Conservation (phyloP, 345 rosid genomes). For the Garcia nutans region DNA sequence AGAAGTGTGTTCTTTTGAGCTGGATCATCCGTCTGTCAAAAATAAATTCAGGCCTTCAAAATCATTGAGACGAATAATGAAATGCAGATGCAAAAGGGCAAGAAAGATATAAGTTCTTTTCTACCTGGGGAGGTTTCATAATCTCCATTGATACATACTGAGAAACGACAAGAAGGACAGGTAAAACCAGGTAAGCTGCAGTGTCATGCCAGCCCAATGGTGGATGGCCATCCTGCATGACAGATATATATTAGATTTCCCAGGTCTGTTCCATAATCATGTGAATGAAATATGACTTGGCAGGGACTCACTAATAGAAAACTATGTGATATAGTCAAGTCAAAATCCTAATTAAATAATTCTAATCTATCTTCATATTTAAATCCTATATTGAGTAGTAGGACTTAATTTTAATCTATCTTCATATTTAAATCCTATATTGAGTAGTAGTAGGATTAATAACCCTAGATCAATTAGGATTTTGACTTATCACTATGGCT, state of each 20-base stretch:
- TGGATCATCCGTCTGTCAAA: slow-evolving; percentile 89
- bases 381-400: too few relatives aligned
- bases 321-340: neutral
- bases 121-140: slow-evolving; percentile 99
- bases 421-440: too few relatives aligned
- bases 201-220: slow-evolving; percentile 96
- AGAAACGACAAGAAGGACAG: slow-evolving; percentile 83
- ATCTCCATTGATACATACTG: slow-evolving; percentile 95
- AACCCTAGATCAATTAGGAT: too few relatives aligned
- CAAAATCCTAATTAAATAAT: too few relatives aligned
- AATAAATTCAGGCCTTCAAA: slow-evolving; percentile 18
- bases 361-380: too few relatives aligned
- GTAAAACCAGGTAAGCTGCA: slow-evolving; percentile 92
- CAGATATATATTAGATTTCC: slow-evolving; percentile 16
- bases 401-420: too few relatives aligned
- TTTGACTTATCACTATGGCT: neutral
- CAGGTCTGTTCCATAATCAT: neutral
- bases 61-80: neutral
- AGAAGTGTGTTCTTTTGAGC: slow-evolving; percentile 94
- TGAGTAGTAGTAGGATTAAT: too few relatives aligned
- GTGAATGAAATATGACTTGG: neutral
- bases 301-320: neutral
- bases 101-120: slow-evolving; percentile 16
- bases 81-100: slow-evolving; percentile 11
- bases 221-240: slow-evolving; percentile 92